Evolutionary conservation across 495 filamentous ascomycete species (phyloP).

Genomic region (Xylaria castorea): DNA sequence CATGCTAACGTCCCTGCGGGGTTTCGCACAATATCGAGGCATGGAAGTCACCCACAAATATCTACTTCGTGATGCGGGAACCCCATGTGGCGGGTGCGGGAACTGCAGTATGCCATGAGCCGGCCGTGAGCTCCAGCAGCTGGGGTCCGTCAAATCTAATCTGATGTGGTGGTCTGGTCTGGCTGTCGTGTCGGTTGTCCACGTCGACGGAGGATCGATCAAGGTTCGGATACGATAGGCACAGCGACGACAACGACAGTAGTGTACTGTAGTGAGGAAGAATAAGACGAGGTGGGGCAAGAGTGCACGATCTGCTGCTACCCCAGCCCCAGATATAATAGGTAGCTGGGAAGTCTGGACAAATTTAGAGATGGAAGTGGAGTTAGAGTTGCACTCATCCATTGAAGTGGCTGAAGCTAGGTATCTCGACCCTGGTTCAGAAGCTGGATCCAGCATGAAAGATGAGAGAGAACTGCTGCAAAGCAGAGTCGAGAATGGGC

Average conservation of each 20-base stretch:
- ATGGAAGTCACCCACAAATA: conserved; percentile 14
- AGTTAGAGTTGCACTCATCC: conserved; percentile 15
- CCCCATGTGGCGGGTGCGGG: conserved; percentile 19
- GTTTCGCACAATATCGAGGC: neutral
- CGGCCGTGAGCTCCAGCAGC: conserved; percentile 2
- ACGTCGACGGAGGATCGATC: conserved; percentile 19
- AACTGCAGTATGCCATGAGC: conserved; percentile 25
- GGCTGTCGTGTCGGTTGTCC: conserved; percentile 7
- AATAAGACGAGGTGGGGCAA: conserved; percentile 23
- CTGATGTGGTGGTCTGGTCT: neutral
- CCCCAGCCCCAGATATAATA: conserved; percentile 28
- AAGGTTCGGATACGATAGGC: conserved; percentile 15
- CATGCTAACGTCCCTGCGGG: neutral
- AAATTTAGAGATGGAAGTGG: conserved; percentile 23
- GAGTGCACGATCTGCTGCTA: conserved; percentile 26
- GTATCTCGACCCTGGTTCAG: conserved; percentile 6
- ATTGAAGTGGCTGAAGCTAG: neutral
- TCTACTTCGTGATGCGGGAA: conserved; percentile 23
- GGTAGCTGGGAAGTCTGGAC: conserved; percentile 10
- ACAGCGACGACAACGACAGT: conserved; percentile 1
- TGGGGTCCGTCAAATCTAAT: neutral
- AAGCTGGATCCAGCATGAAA: conserved; percentile 16
- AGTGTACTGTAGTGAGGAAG: neutral
- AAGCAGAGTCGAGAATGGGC: conserved; percentile 3
- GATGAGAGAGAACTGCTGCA: conserved; percentile 23